A percentile compares a stretch with the other conserved stretches of the same genome.
These are phyloP conservation scores for sweet orange (Citrus sinensis) DNA, from an alignment of 345 rosid genomes.

Conservation along the genomic window DVS_A1.0 CM039168.1:27340001-27340500, in stretches of 20 bases:
- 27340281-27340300: conserved; percentile 76
- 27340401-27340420: not conserved
- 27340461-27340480: not conserved
- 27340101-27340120: not conserved
- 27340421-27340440: not conserved
- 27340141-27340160: not conserved
- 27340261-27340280: conserved; percentile 13
- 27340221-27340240: not conserved
- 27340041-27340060: conserved; percentile 61
- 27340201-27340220: not conserved
- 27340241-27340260: not conserved
- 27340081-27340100: not conserved
- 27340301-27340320: conserved; percentile 73
- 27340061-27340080: conserved; percentile 42
- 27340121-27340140: not conserved
- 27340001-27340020: conserved; percentile 78
- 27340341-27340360: not conserved
- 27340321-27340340: conserved; percentile 45
- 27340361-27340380: not conserved
- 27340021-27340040: conserved; percentile 66
- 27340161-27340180: not conserved
- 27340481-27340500: not conserved
- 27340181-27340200: not conserved
- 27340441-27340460: not conserved
- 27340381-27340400: conserved; percentile 9